A percentile compares a stretch with the other conserved stretches of the same genome.
phyloP scores from a whole-genome alignment of 305 asterid species.

The Withania somnifera region DNA sequence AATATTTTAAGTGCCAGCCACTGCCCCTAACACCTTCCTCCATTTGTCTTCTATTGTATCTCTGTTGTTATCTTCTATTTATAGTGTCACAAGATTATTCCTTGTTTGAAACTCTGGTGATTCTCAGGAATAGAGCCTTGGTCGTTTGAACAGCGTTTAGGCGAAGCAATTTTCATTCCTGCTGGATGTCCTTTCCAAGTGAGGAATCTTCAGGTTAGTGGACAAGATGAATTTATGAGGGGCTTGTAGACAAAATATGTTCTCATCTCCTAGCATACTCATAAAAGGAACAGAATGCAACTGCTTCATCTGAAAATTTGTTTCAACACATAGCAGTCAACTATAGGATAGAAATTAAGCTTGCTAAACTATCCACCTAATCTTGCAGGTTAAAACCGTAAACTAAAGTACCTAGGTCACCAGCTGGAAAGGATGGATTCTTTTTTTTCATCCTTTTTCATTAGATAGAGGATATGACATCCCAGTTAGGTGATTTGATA shows the following conservation, averaged over 20 bases:
- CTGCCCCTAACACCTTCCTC: neutral
- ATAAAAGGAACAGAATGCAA: neutral
- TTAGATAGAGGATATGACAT: neutral
- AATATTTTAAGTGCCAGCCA: neutral
- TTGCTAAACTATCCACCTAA: neutral
- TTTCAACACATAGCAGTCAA: neutral
- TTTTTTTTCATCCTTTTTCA: neutral
- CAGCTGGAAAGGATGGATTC: neutral
- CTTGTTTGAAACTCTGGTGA: neutral
- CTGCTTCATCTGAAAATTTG: neutral
- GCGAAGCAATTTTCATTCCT: slow-evolving; percentile 83
- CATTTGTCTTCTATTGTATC: neutral
- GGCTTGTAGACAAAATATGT: neutral
- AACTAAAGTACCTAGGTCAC: neutral
- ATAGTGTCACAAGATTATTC: neutral
- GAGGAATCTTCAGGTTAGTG: slow-evolving; percentile 76
- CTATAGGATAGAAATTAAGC: neutral
- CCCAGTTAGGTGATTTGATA: neutral
- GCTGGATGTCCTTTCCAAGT: slow-evolving; percentile 96
- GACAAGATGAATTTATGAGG: neutral
- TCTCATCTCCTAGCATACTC: neutral
- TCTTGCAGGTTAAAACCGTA: neutral
- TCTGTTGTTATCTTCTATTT: neutral
- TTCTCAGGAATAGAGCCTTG: slow-evolving; percentile 83
- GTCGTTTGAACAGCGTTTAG: slow-evolving; percentile 83